These are phyloP conservation scores for Ilex aquifolium DNA, from an alignment of 257 asterid genomes.

Conservation along the genomic window DNA sequence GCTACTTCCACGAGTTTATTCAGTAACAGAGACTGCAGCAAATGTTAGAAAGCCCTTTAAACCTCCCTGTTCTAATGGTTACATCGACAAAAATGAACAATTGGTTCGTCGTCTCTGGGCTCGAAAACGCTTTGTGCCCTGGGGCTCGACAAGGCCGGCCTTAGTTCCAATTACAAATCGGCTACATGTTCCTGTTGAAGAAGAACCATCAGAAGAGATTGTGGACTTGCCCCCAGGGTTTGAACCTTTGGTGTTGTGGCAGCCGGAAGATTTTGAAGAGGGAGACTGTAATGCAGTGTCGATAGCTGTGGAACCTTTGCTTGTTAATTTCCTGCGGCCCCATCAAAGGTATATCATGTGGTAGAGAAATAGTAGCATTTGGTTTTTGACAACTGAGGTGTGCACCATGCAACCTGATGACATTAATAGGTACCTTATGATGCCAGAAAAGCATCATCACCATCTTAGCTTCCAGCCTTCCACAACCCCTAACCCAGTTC, in stretches of 20 bases:
- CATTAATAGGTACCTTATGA: too few relatives aligned
- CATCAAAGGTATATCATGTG: constrained; percentile 68
- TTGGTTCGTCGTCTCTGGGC: constrained; percentile 74
- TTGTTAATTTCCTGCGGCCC: constrained; percentile 90
- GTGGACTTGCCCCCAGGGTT: constrained; percentile 70
- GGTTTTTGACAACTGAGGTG: background rate
- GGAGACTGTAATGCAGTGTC: constrained; percentile 25
- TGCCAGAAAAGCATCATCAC: too few relatives aligned
- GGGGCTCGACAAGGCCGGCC: constrained; percentile 82
- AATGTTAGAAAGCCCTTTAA: constrained; percentile 77
- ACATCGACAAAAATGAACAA: constrained; percentile 55
- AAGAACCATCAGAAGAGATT: constrained; percentile 35
- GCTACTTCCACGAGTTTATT: constrained; percentile 78
- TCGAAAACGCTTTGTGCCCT: constrained; percentile 91
- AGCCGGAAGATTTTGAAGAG: constrained; percentile 48
- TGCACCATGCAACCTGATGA: too few relatives aligned
- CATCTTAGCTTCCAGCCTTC: too few relatives aligned
- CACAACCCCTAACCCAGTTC: too few relatives aligned
- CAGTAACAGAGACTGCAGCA: constrained; percentile 60
- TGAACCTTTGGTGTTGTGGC: constrained; percentile 92
- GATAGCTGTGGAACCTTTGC: constrained; percentile 72
- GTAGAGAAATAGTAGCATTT: constrained; percentile 6
- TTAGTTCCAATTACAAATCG: constrained; percentile 60
- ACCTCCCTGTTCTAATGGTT: constrained; percentile 79
- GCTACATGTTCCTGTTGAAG: constrained; percentile 35